Base-by-base conservation (phyloP, 805 yeast species). In the Ogataea trehalophila region DNA sequence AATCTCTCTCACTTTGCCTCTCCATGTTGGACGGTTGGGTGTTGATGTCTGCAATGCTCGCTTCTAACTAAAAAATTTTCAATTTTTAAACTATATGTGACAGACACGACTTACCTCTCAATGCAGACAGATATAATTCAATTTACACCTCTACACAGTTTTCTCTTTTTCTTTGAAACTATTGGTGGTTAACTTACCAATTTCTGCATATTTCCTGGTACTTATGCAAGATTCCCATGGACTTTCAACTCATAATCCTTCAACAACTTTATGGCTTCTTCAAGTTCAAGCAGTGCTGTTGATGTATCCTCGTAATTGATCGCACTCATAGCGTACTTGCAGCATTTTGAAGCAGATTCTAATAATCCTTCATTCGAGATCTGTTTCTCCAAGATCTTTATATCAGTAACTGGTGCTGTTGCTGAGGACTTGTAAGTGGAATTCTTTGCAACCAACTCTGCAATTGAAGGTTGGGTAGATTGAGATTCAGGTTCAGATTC, bases 251-350 rank as follows among this genome's bases (percentile, higher is more conserved):
- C 23, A 18, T 49, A 49, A 13, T 35, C 41, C 35, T 55, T 42
- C 8, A 57, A 33, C 16, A 56, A 16, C 22, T 42, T 72, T 35
- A 83, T 61, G 0, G 86, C 85, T 37, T 69, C 62, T 31, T 65
- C 56, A 33, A 83, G 67, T 61, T 83, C 85, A 8, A 57, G 56
- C 42, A 80, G 72, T 3, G 90, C 91, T 0, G 90, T 85, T n/a
- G 56, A 66, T 7, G 74, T 62, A 51, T 84, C 91, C 55, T 85
- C 91, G 58, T 82, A 85, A 58, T 80, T 81, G 34, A 84, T 70
- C 1, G 91, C 89, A 11, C 87, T 81, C 11, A 82, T 74, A n/a
- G 88, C 90, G 58, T 77, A 84, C 54, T 76, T 79, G 48, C 89
- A 84, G 50, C 79, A 83, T 56, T 83, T 83, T 56, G 80, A 81